Conservation (phyloP, 129 eudicot species). For the Daucus carota region DH1_v3.0 NC_030385.2:42374001-42374500, state of each 20-base stretch:
- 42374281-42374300: slow-evolving; percentile 74
- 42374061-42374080: slow-evolving; percentile 64
- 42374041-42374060: slow-evolving; percentile 47
- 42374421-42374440: not conserved
- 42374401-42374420: not conserved
- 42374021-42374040: slow-evolving; percentile 87
- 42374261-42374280: slow-evolving; percentile 71
- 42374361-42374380: slow-evolving; percentile 84
- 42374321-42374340: slow-evolving; percentile 65
- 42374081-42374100: slow-evolving; percentile 48
- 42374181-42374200: not conserved
- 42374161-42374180: not conserved
- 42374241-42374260: slow-evolving; percentile 69
- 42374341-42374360: slow-evolving; percentile 57
- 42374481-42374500: too few relatives aligned
- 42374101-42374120: not conserved
- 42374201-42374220: not conserved
- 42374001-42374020: slow-evolving; percentile 75
- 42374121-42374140: slow-evolving; percentile 1
- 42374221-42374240: slow-evolving; percentile 2
- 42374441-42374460: not conserved
- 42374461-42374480: not conserved
- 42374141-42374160: not conserved
- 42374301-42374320: slow-evolving; percentile 52
- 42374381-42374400: slow-evolving; percentile 99